Base-by-base conservation (phyloP, 306 rosid genomes). In the Quercus mongolica region DNA sequence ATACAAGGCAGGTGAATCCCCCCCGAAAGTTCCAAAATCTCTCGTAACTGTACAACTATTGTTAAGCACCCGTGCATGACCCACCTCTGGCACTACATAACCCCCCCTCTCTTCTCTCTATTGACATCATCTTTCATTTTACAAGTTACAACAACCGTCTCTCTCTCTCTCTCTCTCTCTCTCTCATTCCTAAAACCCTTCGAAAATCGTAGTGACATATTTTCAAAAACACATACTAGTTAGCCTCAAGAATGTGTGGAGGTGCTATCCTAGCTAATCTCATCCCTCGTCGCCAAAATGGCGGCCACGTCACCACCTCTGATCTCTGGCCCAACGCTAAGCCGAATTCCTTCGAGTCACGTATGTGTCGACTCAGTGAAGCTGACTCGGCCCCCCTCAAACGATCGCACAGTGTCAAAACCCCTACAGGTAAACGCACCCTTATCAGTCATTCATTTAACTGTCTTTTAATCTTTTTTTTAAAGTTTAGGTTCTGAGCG, bases 221-320 rank as follows among this genome's bases (percentile, higher is more conserved):
- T 6, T 35, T 35, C 44, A 35, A 35, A 35, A 35, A 35, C 9
- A 6, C 44, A 35, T 38, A 38, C 2, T 41, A 2, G 3, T 8
- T 18, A 20, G 10, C 54, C 14, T 68, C 30, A 46, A 57, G 49
- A 78, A 94, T 94, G 99, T 92, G 99, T 81, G 95, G 97, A 75
- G 97, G 97, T 77, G 97, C 97, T 78, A 87, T 90, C 57, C 83
- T 94, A 57, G 79, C 92, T 33, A 82, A 80, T 76, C 68, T 92
- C 80, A 89, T 90, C 58, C 95, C 95, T 33, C 89, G 91, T 41
- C 90, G 91, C 84, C 87, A 75, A 52, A 88, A 82, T 17, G 82
- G 73, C 64, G 89, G 86, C 28, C 80, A 83, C 23, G 87, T 73
- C 21, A 30, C 84, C 23, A 77, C 90, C 62, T 81, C 91, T 6